Evolutionary conservation across 805 yeast genomes (phyloP).

Genomic region (Ogataea chonburiensis): DNA sequence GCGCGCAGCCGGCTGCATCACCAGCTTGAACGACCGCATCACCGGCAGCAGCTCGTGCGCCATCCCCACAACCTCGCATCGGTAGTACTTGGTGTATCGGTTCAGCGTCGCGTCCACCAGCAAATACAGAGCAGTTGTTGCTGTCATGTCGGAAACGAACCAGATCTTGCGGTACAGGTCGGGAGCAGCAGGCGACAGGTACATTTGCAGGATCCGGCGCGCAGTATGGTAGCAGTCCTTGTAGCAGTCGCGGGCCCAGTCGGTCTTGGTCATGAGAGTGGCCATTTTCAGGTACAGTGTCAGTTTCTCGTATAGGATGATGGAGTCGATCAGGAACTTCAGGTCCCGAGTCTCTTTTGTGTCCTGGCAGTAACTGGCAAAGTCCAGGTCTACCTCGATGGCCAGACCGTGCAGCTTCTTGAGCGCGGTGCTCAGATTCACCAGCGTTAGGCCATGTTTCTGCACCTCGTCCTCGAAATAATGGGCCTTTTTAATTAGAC

Average conservation of each 20-base stretch:
- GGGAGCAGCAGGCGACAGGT: slow-evolving; percentile 7
- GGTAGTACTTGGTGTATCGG: no score
- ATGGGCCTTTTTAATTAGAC: slow-evolving; percentile 1
- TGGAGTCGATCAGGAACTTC: slow-evolving; percentile 3
- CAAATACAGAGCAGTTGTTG: slow-evolving; percentile 23
- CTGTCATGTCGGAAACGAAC: slow-evolving; percentile 18
- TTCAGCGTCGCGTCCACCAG: slow-evolving; percentile 27
- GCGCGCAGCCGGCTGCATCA: no score
- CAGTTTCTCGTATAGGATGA: slow-evolving; percentile 2
- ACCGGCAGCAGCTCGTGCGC: no score
- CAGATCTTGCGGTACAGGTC: slow-evolving; percentile 16
- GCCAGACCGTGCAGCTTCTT: slow-evolving; percentile 3
- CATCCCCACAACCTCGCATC: no score
- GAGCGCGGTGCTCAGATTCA: background rate
- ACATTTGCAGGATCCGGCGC: slow-evolving; percentile 1
- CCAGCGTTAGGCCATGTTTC: background rate
- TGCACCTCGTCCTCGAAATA: background rate
- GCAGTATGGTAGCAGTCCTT: background rate
- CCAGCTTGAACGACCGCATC: no score
- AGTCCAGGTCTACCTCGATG: slow-evolving; percentile 1
- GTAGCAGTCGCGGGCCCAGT: slow-evolving; percentile 21
- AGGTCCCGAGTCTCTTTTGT: no score
- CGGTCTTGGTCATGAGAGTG: slow-evolving; percentile 11
- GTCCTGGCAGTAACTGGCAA: no score
- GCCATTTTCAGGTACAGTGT: slow-evolving; percentile 4